Percentiles rank a stretch among this genome's conserved stretches.
phyloP scores from a whole-genome alignment of 2,329 filamentous ascomycete species.

The Claviceps africana region DNA sequence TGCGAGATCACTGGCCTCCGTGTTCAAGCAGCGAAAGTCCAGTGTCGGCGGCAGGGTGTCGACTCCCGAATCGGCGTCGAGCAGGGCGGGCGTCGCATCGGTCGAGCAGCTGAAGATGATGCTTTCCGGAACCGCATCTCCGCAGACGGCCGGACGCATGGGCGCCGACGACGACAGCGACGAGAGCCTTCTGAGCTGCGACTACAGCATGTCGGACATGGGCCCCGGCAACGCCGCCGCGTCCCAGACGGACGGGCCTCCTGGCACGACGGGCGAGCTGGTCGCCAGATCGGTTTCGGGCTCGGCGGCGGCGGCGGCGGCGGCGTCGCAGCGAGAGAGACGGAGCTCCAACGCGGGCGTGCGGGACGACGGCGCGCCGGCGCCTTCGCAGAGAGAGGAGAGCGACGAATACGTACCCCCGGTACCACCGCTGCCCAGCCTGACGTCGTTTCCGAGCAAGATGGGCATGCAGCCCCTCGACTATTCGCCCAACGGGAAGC shows the following conservation, averaged over 20 bases:
- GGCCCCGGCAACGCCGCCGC: slow-evolving; percentile 41
- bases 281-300: slow-evolving; percentile 20
- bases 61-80: slow-evolving; percentile 27
- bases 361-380: slow-evolving; percentile 9
- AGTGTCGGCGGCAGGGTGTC: slow-evolving; percentile 40
- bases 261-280: slow-evolving; percentile 14
- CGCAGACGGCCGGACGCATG: slow-evolving; percentile 22
- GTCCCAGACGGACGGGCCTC: slow-evolving; percentile 9
- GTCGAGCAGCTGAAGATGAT: slow-evolving; percentile 52
- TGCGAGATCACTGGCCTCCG: slow-evolving; percentile 18
- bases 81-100: slow-evolving; percentile 39
- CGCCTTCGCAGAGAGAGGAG: slow-evolving; percentile 4
- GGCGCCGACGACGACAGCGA: slow-evolving; percentile 38
- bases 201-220: slow-evolving; percentile 51
- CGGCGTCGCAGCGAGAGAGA: slow-evolving; percentile 21
- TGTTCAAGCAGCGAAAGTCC: slow-evolving; percentile 35
- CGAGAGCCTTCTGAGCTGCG: slow-evolving; percentile 60
- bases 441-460: slow-evolving; percentile 18
- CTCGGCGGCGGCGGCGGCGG: slow-evolving; percentile 21
- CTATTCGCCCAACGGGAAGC: slow-evolving; percentile 6
- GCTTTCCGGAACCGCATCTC: slow-evolving; percentile 34
- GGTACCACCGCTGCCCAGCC: slow-evolving; percentile 38
- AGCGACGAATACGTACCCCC: slow-evolving; percentile 33
- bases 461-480: slow-evolving; percentile 10
- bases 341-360: slow-evolving; percentile 29